Evolutionary conservation across 2,329 filamentous ascomycete species (phyloP).

Genomic region (Pseudogymnoascus sp.): DNA sequence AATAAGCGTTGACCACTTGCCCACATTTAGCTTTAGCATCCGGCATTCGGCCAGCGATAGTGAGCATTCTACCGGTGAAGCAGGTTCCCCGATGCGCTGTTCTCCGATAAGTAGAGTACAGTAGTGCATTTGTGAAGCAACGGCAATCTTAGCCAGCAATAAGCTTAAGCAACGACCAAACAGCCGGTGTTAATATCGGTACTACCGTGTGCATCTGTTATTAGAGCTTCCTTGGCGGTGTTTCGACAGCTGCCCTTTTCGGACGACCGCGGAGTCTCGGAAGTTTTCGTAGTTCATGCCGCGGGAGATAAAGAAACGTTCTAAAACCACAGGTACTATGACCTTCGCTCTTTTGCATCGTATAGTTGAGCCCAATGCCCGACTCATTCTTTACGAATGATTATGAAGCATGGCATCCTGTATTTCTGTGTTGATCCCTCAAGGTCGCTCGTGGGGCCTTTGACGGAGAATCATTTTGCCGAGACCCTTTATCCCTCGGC

Average conservation of each 20-base stretch:
- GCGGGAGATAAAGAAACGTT: background rate
- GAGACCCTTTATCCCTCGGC: background rate
- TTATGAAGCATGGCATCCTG: background rate
- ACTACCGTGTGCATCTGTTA: background rate
- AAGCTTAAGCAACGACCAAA: slow-evolving; percentile 4
- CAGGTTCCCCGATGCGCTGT: background rate
- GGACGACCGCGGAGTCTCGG: background rate
- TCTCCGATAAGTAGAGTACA: background rate
- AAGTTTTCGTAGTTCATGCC: background rate
- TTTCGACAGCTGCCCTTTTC: background rate
- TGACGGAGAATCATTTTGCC: background rate
- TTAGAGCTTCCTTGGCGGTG: background rate
- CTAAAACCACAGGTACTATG: background rate
- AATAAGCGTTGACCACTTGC: background rate
- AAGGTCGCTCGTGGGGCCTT: background rate
- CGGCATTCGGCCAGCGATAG: background rate
- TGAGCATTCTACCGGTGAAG: background rate
- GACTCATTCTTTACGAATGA: background rate
- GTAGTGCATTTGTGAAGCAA: background rate
- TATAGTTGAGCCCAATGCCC: background rate
- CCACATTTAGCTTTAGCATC: background rate
- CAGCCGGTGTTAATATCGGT: slow-evolving; percentile 1
- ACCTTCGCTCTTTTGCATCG: background rate
- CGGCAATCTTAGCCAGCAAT: background rate
- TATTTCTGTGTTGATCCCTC: background rate